Conservation (phyloP, 768 basidiomycete species). For the Pisolithus marmoratus region DNA sequence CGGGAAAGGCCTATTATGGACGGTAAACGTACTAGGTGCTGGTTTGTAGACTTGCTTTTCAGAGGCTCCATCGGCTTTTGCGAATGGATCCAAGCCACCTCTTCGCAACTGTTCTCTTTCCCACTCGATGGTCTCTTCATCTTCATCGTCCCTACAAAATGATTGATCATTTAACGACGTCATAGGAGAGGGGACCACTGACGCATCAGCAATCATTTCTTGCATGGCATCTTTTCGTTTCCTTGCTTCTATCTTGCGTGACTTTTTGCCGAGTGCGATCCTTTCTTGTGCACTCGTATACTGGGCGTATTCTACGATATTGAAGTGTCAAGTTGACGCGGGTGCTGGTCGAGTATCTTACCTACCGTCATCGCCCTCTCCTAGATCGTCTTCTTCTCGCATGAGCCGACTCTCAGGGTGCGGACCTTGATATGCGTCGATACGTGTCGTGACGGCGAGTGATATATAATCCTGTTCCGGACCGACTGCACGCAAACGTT, state of each 20-base stretch:
- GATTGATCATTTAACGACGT: slow-evolving; percentile 4
- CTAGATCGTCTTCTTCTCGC: slow-evolving; percentile 83
- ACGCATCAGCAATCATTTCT: slow-evolving; percentile 82
- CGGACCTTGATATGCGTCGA: slow-evolving; percentile 57
- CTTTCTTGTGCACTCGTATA: slow-evolving; percentile 85
- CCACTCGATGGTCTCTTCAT: slow-evolving; percentile 84
- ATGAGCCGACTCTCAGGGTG: slow-evolving; percentile 80
- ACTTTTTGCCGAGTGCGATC: slow-evolving; percentile 81
- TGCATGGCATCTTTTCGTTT: slow-evolving; percentile 67
- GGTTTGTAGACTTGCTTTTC: slow-evolving; percentile 62
- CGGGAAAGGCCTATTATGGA: neutral
- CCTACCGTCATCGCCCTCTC: slow-evolving; percentile 84
- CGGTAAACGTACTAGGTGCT: slow-evolving; percentile 51
- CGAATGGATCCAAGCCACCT: slow-evolving; percentile 52
- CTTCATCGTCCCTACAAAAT: slow-evolving; percentile 59
- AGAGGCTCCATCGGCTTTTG: slow-evolving; percentile 28
- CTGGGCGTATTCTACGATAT: slow-evolving; percentile 66
- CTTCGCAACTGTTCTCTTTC: slow-evolving; percentile 78
- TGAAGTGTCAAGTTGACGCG: slow-evolving; percentile 8
- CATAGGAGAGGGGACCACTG: slow-evolving; percentile 22
- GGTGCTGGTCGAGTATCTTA: neutral
- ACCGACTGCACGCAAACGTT: slow-evolving; percentile 51
- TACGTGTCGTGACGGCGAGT: slow-evolving; percentile 55
- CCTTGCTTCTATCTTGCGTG: slow-evolving; percentile 60
- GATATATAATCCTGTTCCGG: slow-evolving; percentile 73